Conservation (phyloP, 2,329 filamentous ascomycete species). For the Aspergillus sp. region DNA sequence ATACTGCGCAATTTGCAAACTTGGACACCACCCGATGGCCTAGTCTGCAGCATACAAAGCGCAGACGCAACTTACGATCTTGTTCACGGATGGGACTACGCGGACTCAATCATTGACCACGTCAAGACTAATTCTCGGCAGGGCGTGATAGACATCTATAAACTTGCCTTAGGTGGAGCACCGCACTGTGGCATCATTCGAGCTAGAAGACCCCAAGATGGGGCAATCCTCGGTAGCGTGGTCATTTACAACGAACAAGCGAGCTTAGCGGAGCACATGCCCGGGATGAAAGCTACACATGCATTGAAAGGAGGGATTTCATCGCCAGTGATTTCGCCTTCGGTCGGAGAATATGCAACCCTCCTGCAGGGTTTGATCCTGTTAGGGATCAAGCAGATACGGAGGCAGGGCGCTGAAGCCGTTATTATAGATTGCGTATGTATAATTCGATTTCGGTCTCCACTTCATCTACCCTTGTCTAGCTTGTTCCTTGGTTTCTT, state of each 20-base stretch:
- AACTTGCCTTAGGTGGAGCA: slow-evolving; percentile 68
- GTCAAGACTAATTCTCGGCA: slow-evolving; percentile 72
- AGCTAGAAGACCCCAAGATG: slow-evolving; percentile 69
- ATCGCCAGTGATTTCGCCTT: slow-evolving; percentile 72
- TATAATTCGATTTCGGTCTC: slow-evolving; percentile 17
- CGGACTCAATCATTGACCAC: slow-evolving; percentile 70
- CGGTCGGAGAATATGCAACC: slow-evolving; percentile 66
- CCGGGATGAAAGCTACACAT: slow-evolving; percentile 61
- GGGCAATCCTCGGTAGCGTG: slow-evolving; percentile 72
- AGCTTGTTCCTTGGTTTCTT: not conserved
- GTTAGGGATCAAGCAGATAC: slow-evolving; percentile 79
- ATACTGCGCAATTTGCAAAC: slow-evolving; percentile 68
- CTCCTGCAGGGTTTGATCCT: slow-evolving; percentile 77
- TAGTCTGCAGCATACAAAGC: slow-evolving; percentile 70
- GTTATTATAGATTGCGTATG: slow-evolving; percentile 79
- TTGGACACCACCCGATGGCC: slow-evolving; percentile 75
- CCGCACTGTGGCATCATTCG: slow-evolving; percentile 78
- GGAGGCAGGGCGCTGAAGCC: slow-evolving; percentile 70
- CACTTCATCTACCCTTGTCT: not conserved
- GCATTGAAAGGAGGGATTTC: slow-evolving; percentile 71
- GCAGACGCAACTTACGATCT: slow-evolving; percentile 78
- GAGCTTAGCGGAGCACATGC: slow-evolving; percentile 67
- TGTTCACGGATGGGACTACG: slow-evolving; percentile 76
- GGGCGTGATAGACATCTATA: slow-evolving; percentile 77
- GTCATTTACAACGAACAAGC: slow-evolving; percentile 74